Conservation (phyloP, 345 rosid genomes). For the Salix viminalis region DNA sequence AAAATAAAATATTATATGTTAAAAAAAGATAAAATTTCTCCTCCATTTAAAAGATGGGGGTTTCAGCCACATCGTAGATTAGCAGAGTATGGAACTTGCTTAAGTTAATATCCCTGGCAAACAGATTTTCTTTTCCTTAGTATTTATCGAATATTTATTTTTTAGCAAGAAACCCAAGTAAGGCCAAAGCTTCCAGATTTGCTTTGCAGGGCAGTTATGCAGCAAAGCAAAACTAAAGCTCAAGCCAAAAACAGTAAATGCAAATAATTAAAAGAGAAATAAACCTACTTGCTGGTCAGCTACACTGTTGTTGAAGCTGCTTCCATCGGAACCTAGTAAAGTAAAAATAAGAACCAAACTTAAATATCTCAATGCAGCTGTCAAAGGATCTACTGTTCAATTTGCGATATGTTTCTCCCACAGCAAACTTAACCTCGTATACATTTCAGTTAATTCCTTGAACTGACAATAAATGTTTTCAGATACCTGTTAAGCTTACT, state of each 20-base stretch:
- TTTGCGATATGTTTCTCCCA: background rate
- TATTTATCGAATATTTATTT: background rate
- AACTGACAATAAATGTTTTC: background rate
- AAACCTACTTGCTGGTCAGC: conserved; percentile 87
- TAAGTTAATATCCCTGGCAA: background rate
- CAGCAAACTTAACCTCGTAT: background rate
- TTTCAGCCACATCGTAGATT: background rate
- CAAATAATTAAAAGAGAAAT: background rate
- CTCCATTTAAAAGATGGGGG: background rate
- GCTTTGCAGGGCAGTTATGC: background rate
- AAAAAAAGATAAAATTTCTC: background rate
- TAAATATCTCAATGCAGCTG: conserved; percentile 1
- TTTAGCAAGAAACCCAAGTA: background rate
- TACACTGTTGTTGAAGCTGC: conserved; percentile 88
- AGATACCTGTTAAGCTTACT: background rate
- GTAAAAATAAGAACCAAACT: conserved; percentile 6
- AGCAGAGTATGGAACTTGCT: background rate
- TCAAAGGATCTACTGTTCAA: background rate
- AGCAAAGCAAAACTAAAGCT: background rate
- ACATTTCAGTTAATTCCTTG: background rate
- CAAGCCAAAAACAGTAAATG: background rate
- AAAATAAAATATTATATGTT: background rate
- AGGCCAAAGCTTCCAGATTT: background rate
- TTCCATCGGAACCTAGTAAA: conserved; percentile 62
- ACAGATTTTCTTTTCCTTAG: background rate